phyloP scores from a whole-genome alignment of 2,329 filamentous ascomycete genomes.

The Catunica adiposa region DNA sequence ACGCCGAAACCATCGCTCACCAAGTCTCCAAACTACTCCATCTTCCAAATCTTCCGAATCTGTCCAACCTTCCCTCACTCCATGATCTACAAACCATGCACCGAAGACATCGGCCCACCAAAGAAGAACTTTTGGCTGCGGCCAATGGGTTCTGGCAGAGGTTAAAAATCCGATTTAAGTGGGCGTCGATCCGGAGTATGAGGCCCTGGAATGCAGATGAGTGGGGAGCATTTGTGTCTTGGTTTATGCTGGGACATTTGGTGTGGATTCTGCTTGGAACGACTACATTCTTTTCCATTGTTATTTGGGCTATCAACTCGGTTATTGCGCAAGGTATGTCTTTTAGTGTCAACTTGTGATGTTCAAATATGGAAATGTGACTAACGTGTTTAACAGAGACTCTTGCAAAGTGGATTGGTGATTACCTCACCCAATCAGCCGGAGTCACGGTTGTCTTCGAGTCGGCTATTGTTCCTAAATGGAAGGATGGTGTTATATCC shows the following conservation, averaged over 20 bases:
- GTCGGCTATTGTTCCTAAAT: slow-evolving; percentile 91
- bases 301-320: slow-evolving; percentile 86
- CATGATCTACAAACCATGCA: slow-evolving; percentile 28
- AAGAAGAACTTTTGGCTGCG: slow-evolving; percentile 81
- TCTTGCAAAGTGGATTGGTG: slow-evolving; percentile 79
- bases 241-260: slow-evolving; percentile 84
- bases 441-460: slow-evolving; percentile 92
- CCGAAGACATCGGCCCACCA: slow-evolving; percentile 49
- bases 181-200: slow-evolving; percentile 87
- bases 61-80: slow-evolving; percentile 1
- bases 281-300: slow-evolving; percentile 86
- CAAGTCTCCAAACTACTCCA: slow-evolving; percentile 42
- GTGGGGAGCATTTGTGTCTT: slow-evolving; percentile 85
- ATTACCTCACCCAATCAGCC: slow-evolving; percentile 86
- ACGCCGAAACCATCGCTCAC: slow-evolving; percentile 28
- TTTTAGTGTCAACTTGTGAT: background rate
- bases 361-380: background rate
- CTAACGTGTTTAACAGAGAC: slow-evolving; percentile 47
- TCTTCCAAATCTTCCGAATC: slow-evolving; percentile 4
- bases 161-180: slow-evolving; percentile 84
- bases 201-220: slow-evolving; percentile 92
- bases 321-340: slow-evolving; percentile 75
- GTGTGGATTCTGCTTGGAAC: slow-evolving; percentile 94
- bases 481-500: slow-evolving; percentile 86
- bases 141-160: slow-evolving; percentile 88